Evolutionary conservation across 2,329 filamentous ascomycete genomes (phyloP).

Genomic region (Phaeoacremonium minimum): DNA sequence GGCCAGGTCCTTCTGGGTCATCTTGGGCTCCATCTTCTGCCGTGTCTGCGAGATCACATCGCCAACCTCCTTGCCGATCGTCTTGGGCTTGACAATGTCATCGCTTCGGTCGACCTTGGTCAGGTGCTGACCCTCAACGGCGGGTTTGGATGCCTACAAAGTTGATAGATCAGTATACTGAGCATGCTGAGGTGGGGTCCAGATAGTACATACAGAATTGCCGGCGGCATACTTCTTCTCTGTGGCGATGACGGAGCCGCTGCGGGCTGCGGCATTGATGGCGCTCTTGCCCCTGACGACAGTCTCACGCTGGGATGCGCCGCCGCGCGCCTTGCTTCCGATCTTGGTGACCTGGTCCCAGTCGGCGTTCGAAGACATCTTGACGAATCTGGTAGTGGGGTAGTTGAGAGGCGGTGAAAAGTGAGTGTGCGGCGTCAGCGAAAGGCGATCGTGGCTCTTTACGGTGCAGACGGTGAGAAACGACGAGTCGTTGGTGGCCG

Average conservation of each 20-base stretch:
- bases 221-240: conserved; percentile 85
- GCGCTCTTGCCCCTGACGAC: conserved; percentile 80
- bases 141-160: conserved; percentile 41
- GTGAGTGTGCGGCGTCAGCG: too few species aligned
- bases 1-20: conserved; percentile 88
- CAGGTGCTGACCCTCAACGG: conserved; percentile 83
- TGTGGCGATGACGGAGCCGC: conserved; percentile 70
- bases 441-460: neutral
- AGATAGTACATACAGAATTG: conserved; percentile 63
- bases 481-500: neutral
- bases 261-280: conserved; percentile 84
- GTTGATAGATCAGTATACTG: neutral
- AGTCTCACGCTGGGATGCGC: conserved; percentile 68
- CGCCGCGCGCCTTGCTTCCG: conserved; percentile 75
- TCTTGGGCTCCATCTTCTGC: conserved; percentile 80
- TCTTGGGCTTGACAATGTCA: conserved; percentile 97
- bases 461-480: neutral
- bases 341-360: conserved; percentile 93
- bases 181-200: neutral
- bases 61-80: conserved; percentile 75
- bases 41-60: conserved; percentile 78
- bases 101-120: conserved; percentile 97
- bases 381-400: conserved; percentile 46
- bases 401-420: conserved; percentile 1
- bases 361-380: conserved; percentile 61